phyloP scores from a whole-genome alignment of 2,329 filamentous ascomycete genomes.

The Cryphonectria japonica region DNA sequence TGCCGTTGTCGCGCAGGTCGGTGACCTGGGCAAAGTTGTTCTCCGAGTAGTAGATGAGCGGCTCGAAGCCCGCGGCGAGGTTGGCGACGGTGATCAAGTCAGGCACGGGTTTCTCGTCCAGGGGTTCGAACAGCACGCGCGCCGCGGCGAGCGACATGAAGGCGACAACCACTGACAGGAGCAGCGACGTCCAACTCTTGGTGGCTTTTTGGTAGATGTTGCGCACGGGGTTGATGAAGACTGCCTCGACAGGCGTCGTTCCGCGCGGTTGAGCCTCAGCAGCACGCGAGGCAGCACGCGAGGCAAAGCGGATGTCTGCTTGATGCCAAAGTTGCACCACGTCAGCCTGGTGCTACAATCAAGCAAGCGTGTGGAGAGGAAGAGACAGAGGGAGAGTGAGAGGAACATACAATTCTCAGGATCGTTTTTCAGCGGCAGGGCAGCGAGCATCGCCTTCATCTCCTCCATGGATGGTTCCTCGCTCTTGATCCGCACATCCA shows the following conservation, averaged over 20 bases:
- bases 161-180: conserved; percentile 63
- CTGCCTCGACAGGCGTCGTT: conserved; percentile 74
- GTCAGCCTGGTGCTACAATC: conserved; percentile 15
- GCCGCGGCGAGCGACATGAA: conserved; percentile 68
- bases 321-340: conserved; percentile 30
- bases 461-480: conserved; percentile 31
- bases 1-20: conserved; percentile 86
- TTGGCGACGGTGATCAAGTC: conserved; percentile 90
- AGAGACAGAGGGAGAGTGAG: background rate
- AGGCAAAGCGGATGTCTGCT: conserved; percentile 83
- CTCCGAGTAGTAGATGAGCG: conserved; percentile 92
- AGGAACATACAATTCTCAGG: conserved; percentile 56
- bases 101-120: conserved; percentile 67
- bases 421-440: conserved; percentile 37
- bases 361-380: background rate
- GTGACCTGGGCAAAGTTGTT: conserved; percentile 84
- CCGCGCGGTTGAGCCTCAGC: conserved; percentile 85
- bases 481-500: conserved; percentile 25
- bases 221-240: conserved; percentile 67
- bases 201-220: conserved; percentile 64
- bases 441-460: conserved; percentile 37
- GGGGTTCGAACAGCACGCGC: conserved; percentile 71
- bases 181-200: conserved; percentile 69
- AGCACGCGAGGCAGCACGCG: conserved; percentile 74
- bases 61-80: conserved; percentile 89